Base-by-base conservation (phyloP, 805 yeast genomes). In the Kluyveromyces lactis region DNA sequence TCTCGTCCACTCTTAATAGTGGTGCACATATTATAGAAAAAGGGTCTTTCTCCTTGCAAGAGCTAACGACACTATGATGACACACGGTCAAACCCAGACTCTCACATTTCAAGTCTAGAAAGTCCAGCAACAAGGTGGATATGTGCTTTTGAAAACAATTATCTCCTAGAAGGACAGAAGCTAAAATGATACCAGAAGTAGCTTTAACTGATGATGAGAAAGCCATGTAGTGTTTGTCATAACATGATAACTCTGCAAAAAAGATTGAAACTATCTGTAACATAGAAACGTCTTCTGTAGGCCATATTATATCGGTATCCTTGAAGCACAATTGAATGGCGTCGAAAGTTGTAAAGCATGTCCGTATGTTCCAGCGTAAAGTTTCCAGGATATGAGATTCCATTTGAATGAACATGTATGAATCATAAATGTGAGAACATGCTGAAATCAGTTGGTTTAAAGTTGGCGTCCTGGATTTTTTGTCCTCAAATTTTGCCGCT, bases 401-500 rank as follows among this genome's bases (percentile, higher is more conserved):
- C 92, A 84, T 84, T 58, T 83, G 92, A 18, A 72, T 65, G 55
- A 77, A 77, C 77, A 77, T 74, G 31, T 72, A 71, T 29, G 68
- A 66, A 44, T 75, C 80, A 53, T 82, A 84, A 9, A 71, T 71
- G 45, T 71, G 68, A 30, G 86, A 79, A 56, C 90, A 81, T 55
- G 82, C 67, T 48, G 71, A 69, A 31, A 77, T 71, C 40, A 83
- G 69, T 48, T 82, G 89, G 33, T 71, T 67, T 41, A 81, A 67
- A 26, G 79, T 73, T 15, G 90, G 90, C 26, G 79, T 73, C 40
- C 79, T 66, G 42, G 71, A 72, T 51, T 86, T 73, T 55, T 77
- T 76, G 45, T 85, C 86, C 46, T 73, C 75, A 35, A 75, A 68
- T 56, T 87, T 87, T 33, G 92, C 75, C 2, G 95, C 92, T 15